These are phyloP conservation scores for Irineochytrium annulatum DNA, from an alignment of 192 early-diverging fungal genomes.

Conservation along the genomic window DNA sequence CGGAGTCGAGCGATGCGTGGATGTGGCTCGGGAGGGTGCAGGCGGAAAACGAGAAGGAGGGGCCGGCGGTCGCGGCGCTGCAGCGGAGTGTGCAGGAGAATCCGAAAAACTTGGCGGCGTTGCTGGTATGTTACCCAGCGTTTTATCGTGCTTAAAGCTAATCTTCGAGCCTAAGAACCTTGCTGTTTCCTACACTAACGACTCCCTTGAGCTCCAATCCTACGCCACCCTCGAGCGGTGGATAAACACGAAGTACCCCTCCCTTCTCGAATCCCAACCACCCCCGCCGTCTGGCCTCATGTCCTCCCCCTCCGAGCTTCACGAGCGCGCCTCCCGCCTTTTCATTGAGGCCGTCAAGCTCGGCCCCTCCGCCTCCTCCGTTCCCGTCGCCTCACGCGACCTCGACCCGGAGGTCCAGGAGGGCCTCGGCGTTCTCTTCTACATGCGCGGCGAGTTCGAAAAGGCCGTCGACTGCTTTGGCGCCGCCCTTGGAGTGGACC, in stretches of 20 bases:
- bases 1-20: slow-evolving; percentile 75
- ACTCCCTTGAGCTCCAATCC: slow-evolving; percentile 73
- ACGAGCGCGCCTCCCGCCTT: slow-evolving; percentile 64
- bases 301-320: slow-evolving; percentile 43
- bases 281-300: slow-evolving; percentile 7
- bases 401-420: slow-evolving; percentile 91
- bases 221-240: slow-evolving; percentile 83
- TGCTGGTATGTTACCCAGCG: slow-evolving; percentile 18
- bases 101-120: slow-evolving; percentile 25
- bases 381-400: no score
- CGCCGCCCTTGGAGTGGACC: slow-evolving; percentile 75
- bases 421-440: slow-evolving; percentile 87
- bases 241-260: slow-evolving; percentile 77
- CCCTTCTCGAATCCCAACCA: slow-evolving; percentile 29
- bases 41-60: slow-evolving; percentile 93
- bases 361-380: slow-evolving; percentile 39
- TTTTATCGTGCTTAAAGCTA: no score
- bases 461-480: slow-evolving; percentile 95
- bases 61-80: slow-evolving; percentile 80
- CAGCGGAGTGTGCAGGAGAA: slow-evolving; percentile 69
- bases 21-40: slow-evolving; percentile 75
- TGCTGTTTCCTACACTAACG: slow-evolving; percentile 87
- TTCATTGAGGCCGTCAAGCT: slow-evolving; percentile 69
- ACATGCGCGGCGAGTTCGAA: slow-evolving; percentile 86
- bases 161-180: no score